Evolutionary conservation across 129 eudicot species (phyloP).

Genomic region (Gnaphalium uliginosum): DNA sequence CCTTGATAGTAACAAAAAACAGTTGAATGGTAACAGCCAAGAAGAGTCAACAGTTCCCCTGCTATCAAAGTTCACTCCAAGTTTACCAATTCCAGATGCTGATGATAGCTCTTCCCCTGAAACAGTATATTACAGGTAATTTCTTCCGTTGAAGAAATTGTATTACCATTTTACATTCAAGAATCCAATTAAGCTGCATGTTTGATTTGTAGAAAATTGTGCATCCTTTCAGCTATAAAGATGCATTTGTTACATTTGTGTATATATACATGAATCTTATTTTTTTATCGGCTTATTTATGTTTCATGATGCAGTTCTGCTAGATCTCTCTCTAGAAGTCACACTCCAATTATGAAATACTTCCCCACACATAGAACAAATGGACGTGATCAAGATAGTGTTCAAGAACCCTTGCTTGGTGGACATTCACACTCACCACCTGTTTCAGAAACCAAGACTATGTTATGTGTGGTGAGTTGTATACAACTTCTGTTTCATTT

Average conservation of each 20-base stretch:
- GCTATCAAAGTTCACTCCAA: slow-evolving; percentile 39
- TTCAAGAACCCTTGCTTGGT: slow-evolving; percentile 60
- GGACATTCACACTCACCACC: slow-evolving; percentile 47
- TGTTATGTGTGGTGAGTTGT: slow-evolving; percentile 70
- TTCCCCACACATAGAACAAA: slow-evolving; percentile 35
- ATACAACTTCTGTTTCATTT: not conserved
- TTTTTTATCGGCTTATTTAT: not conserved
- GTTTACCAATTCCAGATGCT: slow-evolving; percentile 51
- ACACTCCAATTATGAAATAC: slow-evolving; percentile 51
- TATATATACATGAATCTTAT: not conserved
- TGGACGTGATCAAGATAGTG: slow-evolving; percentile 28
- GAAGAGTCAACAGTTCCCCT: slow-evolving; percentile 31
- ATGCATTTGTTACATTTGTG: not conserved
- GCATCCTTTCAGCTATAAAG: not conserved
- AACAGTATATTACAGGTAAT: slow-evolving; percentile 61
- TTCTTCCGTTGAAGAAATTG: slow-evolving; percentile 14
- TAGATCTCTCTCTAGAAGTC: slow-evolving; percentile 70
- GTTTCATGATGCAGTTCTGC: slow-evolving; percentile 68
- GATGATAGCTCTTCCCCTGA: slow-evolving; percentile 30
- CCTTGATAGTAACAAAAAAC: slow-evolving; percentile 21
- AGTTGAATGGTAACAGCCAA: slow-evolving; percentile 9
- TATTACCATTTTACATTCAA: not conserved
- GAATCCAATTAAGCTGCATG: slow-evolving; percentile 13
- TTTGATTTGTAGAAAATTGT: not conserved
- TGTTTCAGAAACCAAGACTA: slow-evolving; percentile 44